phyloP scores from a whole-genome alignment of 2,329 filamentous ascomycete genomes.

The Hortaea sp. region DNA sequence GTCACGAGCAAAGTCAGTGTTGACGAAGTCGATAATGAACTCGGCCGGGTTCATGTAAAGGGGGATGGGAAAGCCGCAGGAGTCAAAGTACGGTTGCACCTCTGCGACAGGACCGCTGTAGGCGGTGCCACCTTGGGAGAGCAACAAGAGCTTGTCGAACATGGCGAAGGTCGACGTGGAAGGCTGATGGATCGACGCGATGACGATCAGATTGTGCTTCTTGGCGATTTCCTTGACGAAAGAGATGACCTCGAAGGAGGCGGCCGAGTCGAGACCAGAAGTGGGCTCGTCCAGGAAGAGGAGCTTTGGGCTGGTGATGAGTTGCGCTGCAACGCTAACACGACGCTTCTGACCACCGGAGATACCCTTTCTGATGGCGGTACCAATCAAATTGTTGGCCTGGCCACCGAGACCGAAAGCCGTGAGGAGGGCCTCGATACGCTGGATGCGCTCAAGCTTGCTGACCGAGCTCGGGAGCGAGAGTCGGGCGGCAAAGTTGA shows the following conservation, averaged over 20 bases:
- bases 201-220: slow-evolving; percentile 61
- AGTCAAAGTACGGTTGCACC: slow-evolving; percentile 54
- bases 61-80: slow-evolving; percentile 53
- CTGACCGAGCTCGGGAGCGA: slow-evolving; percentile 42
- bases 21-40: slow-evolving; percentile 67
- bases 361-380: slow-evolving; percentile 71
- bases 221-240: slow-evolving; percentile 59
- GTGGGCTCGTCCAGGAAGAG: slow-evolving; percentile 80
- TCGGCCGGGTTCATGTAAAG: slow-evolving; percentile 69
- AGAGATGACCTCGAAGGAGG: slow-evolving; percentile 64
- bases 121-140: slow-evolving; percentile 60
- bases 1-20: slow-evolving; percentile 59
- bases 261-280: slow-evolving; percentile 69
- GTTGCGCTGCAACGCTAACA: slow-evolving; percentile 67
- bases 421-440: slow-evolving; percentile 56
- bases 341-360: slow-evolving; percentile 78
- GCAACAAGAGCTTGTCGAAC: slow-evolving; percentile 68
- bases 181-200: slow-evolving; percentile 78
- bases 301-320: slow-evolving; percentile 72
- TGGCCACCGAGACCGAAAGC: slow-evolving; percentile 66
- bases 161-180: slow-evolving; percentile 69
- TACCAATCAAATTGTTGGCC: slow-evolving; percentile 64
- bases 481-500: slow-evolving; percentile 67
- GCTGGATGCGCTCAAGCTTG: slow-evolving; percentile 48
- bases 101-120: slow-evolving; percentile 58